Evolutionary conservation across 352 stramenopile genomes (phyloP).

Genomic region (Aphanomyces euteiches): DNA sequence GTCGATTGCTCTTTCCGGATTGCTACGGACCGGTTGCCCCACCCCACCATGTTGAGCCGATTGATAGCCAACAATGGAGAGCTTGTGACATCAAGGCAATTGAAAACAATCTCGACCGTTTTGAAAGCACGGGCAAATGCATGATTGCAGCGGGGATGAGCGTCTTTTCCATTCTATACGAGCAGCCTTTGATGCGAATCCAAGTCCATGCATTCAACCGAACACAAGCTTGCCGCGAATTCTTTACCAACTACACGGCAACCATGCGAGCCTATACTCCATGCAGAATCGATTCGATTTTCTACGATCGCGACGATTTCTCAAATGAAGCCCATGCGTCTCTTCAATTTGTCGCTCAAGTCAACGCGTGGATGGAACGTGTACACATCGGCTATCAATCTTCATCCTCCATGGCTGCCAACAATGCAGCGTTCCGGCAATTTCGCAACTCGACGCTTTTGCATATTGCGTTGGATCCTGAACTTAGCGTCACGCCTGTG

Average conservation of each 20-base stretch:
- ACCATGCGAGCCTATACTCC: neutral
- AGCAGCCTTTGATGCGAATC: neutral
- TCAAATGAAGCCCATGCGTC: neutral
- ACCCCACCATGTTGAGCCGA: neutral
- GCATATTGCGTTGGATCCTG: conserved; percentile 5
- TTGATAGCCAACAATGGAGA: neutral
- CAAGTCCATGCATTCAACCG: neutral
- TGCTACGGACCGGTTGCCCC: conserved; percentile 4
- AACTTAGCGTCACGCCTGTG: neutral
- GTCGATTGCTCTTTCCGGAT: conserved; percentile 6
- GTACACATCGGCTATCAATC: neutral
- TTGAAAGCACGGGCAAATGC: neutral
- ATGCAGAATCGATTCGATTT: conserved; percentile 9
- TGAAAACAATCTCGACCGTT: neutral
- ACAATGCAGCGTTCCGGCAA: conserved; percentile 3
- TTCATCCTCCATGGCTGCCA: neutral
- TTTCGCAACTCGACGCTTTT: conserved; percentile 7
- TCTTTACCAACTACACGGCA: neutral
- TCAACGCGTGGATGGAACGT: neutral
- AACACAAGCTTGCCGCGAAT: neutral
- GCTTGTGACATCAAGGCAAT: neutral
- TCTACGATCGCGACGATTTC: conserved; percentile 7
- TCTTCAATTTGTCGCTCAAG: neutral
- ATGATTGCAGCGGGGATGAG: neutral
- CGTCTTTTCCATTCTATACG: conserved; percentile 8